Evolutionary conservation across 129 eudicot genomes (phyloP).

Genomic region (Arctium minus): DNA sequence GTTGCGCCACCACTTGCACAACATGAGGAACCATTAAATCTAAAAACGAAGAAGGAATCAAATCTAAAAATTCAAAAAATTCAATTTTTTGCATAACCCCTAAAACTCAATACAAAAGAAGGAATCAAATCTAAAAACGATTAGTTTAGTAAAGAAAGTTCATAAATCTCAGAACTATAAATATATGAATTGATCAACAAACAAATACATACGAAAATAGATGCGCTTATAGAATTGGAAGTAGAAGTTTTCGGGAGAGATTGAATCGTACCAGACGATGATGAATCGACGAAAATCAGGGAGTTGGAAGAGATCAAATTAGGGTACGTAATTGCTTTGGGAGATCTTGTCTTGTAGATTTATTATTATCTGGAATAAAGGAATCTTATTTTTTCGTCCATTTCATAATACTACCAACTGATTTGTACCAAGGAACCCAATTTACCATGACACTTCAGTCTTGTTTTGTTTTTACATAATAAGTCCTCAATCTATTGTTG

Average conservation of each 20-base stretch:
- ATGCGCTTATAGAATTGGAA: slow-evolving; percentile 2
- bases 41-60: too few species aligned
- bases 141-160: background rate
- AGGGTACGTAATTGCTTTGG: background rate
- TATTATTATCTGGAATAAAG: background rate
- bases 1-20: too few species aligned
- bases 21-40: too few species aligned
- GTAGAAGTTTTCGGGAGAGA: background rate
- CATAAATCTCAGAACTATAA: background rate
- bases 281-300: background rate
- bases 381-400: background rate
- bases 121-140: background rate
- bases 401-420: background rate
- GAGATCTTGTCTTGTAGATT: background rate
- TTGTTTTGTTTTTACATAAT: background rate
- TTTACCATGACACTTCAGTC: background rate
- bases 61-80: too few species aligned
- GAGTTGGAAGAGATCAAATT: slow-evolving; percentile 4
- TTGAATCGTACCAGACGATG: slow-evolving; percentile 23
- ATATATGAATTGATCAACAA: background rate
- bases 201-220: background rate
- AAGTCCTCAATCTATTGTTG: background rate
- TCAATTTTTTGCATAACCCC: background rate
- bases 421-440: too few species aligned
- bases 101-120: background rate